Base-by-base conservation (phyloP, 2,329 filamentous ascomycete species). In the Penicillium griseofulvum region DNA sequence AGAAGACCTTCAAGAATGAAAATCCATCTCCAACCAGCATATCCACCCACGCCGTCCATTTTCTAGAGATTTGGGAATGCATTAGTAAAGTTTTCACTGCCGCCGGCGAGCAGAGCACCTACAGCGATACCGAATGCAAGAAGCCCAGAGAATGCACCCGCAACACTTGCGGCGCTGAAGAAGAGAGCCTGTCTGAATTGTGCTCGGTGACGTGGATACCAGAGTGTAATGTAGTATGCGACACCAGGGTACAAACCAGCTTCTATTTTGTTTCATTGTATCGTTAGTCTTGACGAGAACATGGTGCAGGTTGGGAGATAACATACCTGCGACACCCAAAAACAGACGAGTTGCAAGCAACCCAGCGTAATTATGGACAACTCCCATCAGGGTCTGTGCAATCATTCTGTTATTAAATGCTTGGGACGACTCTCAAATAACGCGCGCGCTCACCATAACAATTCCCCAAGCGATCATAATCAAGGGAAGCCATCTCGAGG, bases 111-210 rank as follows among this genome's bases (percentile, higher is more conserved):
- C 52, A 70, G n/a, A 52, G 39, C 9, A 68, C 72, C 12, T 68
- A 74, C 71, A 2, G 74, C 75, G 37, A 83, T 81, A 2, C 68
- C 80, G 58, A 74, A 81, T 2, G 81, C 81, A 0, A 83, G 67
- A 17, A 83, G 66, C 0, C 81, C 81, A 2, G 76, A 77, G 45
- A 83, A 80, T 1, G 78, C 79, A n/a, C 81, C 80, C 1, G 80
- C 79, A 43, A 82, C 65, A 38, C 74, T 76, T 2, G 76, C 75
- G 0, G 78, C 76, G 45, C 74, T 76, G 62, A 80, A 80, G 66
- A 79, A 76, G 1, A 80, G 65, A 5, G 78, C 76, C 38, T 76
- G 71, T 11, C 79, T 70, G 48, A 70, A 67, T 43, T 80, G 78
- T 2, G 73, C 69, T 48, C 77, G 74, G 36, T 70, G 69, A 6